phyloP scores from a whole-genome alignment of 352 stramenopile species.

The Phytophthora fragariaefolia region DNA sequence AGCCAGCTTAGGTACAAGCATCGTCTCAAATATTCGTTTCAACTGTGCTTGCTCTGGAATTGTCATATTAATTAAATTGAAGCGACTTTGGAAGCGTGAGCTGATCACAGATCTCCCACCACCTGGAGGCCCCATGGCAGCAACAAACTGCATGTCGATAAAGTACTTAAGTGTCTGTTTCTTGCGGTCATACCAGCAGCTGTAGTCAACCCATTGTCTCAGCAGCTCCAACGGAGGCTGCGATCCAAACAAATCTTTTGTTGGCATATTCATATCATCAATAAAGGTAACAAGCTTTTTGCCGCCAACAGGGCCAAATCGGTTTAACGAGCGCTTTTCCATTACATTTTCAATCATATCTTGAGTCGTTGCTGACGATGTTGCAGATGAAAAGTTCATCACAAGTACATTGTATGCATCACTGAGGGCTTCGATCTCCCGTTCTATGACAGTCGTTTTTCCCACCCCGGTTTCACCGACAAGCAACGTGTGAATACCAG shows the following conservation, averaged over 20 bases:
- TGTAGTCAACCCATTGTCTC: conserved; percentile 93
- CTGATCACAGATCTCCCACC: conserved; percentile 90
- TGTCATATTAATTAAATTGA: conserved; percentile 93
- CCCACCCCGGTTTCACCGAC: conserved; percentile 91
- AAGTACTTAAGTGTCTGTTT: conserved; percentile 93
- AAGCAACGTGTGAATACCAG: conserved; percentile 86
- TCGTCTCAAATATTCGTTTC: conserved; percentile 90
- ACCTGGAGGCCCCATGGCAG: conserved; percentile 88
- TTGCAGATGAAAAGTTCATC: conserved; percentile 93
- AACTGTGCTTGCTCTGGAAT: conserved; percentile 85
- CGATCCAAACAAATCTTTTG: conserved; percentile 91
- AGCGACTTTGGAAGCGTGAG: conserved; percentile 90
- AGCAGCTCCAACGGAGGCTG: conserved; percentile 92
- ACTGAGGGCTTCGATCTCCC: conserved; percentile 81
- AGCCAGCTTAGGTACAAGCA: conserved; percentile 84
- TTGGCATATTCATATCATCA: conserved; percentile 94
- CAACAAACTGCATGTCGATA: conserved; percentile 91
- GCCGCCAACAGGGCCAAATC: conserved; percentile 85
- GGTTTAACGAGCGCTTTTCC: conserved; percentile 91
- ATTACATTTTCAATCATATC: conserved; percentile 92
- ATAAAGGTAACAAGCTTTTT: conserved; percentile 93
- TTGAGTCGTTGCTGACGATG: conserved; percentile 86
- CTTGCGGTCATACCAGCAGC: conserved; percentile 92
- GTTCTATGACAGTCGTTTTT: conserved; percentile 88
- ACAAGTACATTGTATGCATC: conserved; percentile 80